Evolutionary conservation across 164 flowering plant genomes (phyloP), one percentile per base, ranked within the genome.

Genomic region (Platanus orientalis): DNA sequence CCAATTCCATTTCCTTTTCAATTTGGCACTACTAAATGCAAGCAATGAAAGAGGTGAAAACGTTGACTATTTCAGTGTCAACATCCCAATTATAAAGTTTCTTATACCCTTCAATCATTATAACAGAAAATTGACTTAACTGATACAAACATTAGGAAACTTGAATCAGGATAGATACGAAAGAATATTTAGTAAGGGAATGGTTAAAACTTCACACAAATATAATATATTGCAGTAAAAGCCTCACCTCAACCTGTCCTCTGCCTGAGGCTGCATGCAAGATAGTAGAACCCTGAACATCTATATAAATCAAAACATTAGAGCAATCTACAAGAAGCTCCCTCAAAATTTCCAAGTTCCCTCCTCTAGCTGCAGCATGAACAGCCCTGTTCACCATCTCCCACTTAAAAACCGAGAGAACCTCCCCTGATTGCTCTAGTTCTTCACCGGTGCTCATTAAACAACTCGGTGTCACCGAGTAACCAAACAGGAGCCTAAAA

Each of bases 301-400:
- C 97, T 71, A 80, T 85, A 68, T 75, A 88, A 48, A 55, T 75
- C 79, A 82, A 63, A 45, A 82, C 77, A 78, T 82, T 87, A 65
- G 69, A 58, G 50, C 80, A 71, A 44, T 78, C 83, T 10, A 61
- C 76, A 44, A 84, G 72, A 52, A 90, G 77, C 63, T 87, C 86
- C 73, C 64, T 83, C 79, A 93, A 58, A 17, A 87, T 72, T 79
- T 75, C 96, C 79, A 81, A 69, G 73, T 81, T 85, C 60, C 98
- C 97, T 7, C 96, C 98, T 79, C 97, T 88, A 1, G 97, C 90
- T 2, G 92, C 89, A 30, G 92, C 85, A 78, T 93, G 96, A 71
- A 83, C 75, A 7, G 86, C 96, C 65, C 98, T 80, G 54, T 85
- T 88, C 82, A 76, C 67, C 82, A 90, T 74, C 70, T 93, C 97